Evolutionary conservation across 306 rosid species (phyloP), one percentile per base, ranked within the genome.

Genomic region (Neltuma alba): DNA sequence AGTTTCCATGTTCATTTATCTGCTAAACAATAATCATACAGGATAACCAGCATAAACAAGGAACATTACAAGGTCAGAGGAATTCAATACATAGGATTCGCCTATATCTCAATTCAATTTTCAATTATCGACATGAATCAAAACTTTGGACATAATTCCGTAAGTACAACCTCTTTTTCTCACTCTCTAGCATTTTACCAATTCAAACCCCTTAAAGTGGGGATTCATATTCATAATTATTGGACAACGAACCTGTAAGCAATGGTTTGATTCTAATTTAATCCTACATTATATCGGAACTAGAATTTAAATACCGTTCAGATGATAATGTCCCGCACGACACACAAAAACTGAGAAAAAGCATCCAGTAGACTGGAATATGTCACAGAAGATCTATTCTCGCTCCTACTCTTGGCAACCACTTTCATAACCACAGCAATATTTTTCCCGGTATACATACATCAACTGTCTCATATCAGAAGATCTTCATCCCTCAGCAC

Each of bases 131-230:
- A 41, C 54, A 2, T 4, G 16, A 71, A 36, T 37, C 40, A 62
- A 78, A 57, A 69, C 75, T 70, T 60, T 16, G 71, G 77, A 42
- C 42, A 77, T 77, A 30, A 48, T 37, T 54, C 64, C 31, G 69
- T 47, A 65, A 37, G 13, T 30, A 66, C 27, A 57, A 25, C 13
- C 36, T 68, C 82, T 70, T 78, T 45, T 41, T 23, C 48, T 48
- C 27, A 70, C 64, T 70, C 33, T 33, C 36, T 37, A 70, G 48
- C 62, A 70, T 65, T 70, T 71, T 37, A 44, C 54, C n/a, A 42
- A 70, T 58, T 47, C 44, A 31, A 70, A 60, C 47, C 20, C 60
- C 16, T 33, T 31, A 18, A 70, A 4, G 4, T 28, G 11, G 42
- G 28, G 15, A 28, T 38, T 67, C 72, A 42, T 58, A 40, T 38